Conservation (phyloP, 73 alveolate species). For the Symbiodinium pilosum region DNA sequence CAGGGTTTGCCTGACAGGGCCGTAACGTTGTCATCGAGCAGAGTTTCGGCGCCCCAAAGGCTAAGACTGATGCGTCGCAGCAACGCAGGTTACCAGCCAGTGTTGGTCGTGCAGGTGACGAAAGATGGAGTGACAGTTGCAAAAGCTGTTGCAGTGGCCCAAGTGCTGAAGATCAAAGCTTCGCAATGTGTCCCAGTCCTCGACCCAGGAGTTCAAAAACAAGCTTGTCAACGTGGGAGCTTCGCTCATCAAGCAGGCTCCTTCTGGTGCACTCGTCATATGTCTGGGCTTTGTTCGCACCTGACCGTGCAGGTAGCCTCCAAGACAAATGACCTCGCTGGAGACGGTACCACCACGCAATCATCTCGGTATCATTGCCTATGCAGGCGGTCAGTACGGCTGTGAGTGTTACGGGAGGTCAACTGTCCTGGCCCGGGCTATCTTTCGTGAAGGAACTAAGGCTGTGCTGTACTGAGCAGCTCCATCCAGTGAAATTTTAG, state of each 20-base stretch:
- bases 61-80: background rate
- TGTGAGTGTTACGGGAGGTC: no score
- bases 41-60: conserved; percentile 94
- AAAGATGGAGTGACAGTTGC: conserved; percentile 99
- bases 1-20: conserved; percentile 95
- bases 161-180: conserved; percentile 24
- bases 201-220: conserved; percentile 95
- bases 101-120: conserved; percentile 96
- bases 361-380: background rate
- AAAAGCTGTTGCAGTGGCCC: conserved; percentile 95
- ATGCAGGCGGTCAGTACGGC: no score
- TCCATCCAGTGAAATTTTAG: background rate
- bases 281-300: background rate
- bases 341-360: conserved; percentile 99
- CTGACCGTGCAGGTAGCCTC: conserved; percentile 97
- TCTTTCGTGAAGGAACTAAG: conserved; percentile 93
- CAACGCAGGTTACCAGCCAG: no score
- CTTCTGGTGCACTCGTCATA: background rate
- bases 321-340: conserved; percentile 99
- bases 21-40: conserved; percentile 98
- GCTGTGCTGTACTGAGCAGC: conserved; percentile 97
- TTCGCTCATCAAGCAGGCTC: conserved; percentile 96
- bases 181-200: background rate
- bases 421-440: conserved; percentile 98
- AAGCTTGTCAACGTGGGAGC: conserved; percentile 98